Conservation (phyloP, 352 stramenopile species). For the Globisporangium cederbergense region DNA sequence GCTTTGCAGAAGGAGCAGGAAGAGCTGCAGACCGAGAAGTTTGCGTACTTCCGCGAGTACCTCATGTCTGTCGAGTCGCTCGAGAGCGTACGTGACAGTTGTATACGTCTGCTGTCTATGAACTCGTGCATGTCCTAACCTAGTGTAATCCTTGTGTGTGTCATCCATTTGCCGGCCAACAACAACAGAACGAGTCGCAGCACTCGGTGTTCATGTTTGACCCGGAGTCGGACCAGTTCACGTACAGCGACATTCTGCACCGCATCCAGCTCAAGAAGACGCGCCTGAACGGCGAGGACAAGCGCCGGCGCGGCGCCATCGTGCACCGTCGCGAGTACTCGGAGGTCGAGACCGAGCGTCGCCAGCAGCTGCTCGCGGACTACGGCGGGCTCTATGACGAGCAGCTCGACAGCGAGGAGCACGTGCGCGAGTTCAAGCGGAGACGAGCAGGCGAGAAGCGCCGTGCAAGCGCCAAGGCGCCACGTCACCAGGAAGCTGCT, state of each 20-base stretch:
- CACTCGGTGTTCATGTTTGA: slow-evolving; percentile 80
- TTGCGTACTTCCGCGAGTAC: slow-evolving; percentile 81
- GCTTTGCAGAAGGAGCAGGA: slow-evolving; percentile 36
- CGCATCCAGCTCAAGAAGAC: slow-evolving; percentile 83
- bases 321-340: slow-evolving; percentile 75
- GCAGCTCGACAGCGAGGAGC: slow-evolving; percentile 58
- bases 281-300: slow-evolving; percentile 73
- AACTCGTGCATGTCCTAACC: too few species aligned
- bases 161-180: slow-evolving; percentile 9
- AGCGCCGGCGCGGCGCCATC: slow-evolving; percentile 71
- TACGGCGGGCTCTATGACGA: slow-evolving; percentile 68
- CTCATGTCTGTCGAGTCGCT: slow-evolving; percentile 66
- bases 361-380: slow-evolving; percentile 56
- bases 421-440: slow-evolving; percentile 62
- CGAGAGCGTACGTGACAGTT: slow-evolving; percentile 48
- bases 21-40: slow-evolving; percentile 61
- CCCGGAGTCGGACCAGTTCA: slow-evolving; percentile 69
- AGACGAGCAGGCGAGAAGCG: slow-evolving; percentile 32
- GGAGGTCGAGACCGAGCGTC: slow-evolving; percentile 55
- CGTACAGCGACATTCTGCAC: slow-evolving; percentile 72
- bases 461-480: slow-evolving; percentile 5
- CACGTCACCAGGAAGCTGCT: not conserved
- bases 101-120: too few species aligned
- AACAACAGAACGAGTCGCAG: slow-evolving; percentile 47
- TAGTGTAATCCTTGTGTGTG: not conserved